Evolutionary conservation across 1,284 basidiomycete species (phyloP).

Genomic region (Sphaerobolus stellatus): DNA sequence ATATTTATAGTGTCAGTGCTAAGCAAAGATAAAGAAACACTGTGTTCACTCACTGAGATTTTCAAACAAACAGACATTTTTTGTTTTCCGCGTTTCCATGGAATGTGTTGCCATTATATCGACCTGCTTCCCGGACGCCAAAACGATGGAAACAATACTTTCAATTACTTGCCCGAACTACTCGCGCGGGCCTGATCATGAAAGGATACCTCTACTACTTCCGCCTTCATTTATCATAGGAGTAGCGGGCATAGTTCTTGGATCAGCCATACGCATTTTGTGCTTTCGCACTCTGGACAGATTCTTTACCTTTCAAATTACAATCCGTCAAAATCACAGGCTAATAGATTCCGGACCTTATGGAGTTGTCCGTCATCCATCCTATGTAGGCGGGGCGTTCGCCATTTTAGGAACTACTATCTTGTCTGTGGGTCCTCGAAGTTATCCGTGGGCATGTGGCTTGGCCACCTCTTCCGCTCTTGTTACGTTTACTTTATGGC

Average conservation of each 20-base stretch:
- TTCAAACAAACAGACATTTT: no score
- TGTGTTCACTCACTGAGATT: no score
- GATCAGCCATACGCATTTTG: conserved; percentile 19
- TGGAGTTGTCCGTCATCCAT: conserved; percentile 37
- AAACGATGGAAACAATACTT: no score
- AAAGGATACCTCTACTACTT: no score
- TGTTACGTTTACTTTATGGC: not conserved
- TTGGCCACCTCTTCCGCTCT: not conserved
- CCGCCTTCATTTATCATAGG: conserved; percentile 3
- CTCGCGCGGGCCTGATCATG: no score
- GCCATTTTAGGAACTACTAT: conserved; percentile 26
- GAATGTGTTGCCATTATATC: no score
- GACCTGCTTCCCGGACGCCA: no score
- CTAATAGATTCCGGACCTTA: conserved; percentile 39
- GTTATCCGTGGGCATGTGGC: not conserved
- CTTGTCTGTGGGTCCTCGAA: not conserved
- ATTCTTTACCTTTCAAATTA: conserved; percentile 41
- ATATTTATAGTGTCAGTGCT: no score
- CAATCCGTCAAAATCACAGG: conserved; percentile 32
- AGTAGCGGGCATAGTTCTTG: not conserved
- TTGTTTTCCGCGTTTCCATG: no score
- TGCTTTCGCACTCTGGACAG: conserved; percentile 35
- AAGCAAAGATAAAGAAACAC: no score
- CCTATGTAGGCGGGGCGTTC: conserved; percentile 35
- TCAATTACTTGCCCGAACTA: no score